Evolutionary conservation across 371 early-diverging fungal species (phyloP).

Genomic region (Mortierella sp.): DNA sequence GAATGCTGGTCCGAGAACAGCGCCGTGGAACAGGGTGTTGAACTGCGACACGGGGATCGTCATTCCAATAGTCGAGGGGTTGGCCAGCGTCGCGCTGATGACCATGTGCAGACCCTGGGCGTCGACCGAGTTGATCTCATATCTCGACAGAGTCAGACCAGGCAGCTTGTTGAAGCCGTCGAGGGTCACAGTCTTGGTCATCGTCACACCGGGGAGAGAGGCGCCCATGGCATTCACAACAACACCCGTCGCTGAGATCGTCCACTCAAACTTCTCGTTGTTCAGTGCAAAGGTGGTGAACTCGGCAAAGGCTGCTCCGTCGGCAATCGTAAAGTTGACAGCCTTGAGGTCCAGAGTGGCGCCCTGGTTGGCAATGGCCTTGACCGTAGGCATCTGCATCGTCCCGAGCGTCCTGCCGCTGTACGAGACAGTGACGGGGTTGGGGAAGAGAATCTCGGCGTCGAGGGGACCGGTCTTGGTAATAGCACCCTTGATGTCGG

Average conservation of each 20-base stretch:
- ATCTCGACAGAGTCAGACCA: constrained; percentile 19
- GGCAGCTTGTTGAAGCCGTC: constrained; percentile 61
- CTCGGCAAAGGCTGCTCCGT: constrained; percentile 62
- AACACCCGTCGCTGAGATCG: constrained; percentile 61
- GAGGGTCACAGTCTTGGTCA: constrained; percentile 68
- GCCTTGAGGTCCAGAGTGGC: constrained; percentile 63
- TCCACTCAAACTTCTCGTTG: constrained; percentile 68
- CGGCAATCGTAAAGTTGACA: constrained; percentile 60
- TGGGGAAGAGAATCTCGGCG: constrained; percentile 70
- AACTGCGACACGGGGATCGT: constrained; percentile 43
- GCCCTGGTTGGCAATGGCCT: constrained; percentile 61
- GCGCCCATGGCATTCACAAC: constrained; percentile 69
- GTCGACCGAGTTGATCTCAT: constrained; percentile 40
- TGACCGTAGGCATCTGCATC: constrained; percentile 63
- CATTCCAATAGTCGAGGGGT: constrained; percentile 59
- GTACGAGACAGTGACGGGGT: constrained; percentile 65
- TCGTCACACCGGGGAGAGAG: constrained; percentile 65
- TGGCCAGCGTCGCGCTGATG: constrained; percentile 38
- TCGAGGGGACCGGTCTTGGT: constrained; percentile 69
- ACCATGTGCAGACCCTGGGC: constrained; percentile 43
- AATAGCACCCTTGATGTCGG: constrained; percentile 66
- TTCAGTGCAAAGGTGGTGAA: constrained; percentile 67
- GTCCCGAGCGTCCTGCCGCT: constrained; percentile 61
- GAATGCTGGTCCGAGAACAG: constrained; percentile 36
- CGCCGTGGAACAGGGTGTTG: constrained; percentile 35